Base-by-base conservation (phyloP, 2,329 filamentous ascomycete species). In the Nectriaceae sp. region DNA sequence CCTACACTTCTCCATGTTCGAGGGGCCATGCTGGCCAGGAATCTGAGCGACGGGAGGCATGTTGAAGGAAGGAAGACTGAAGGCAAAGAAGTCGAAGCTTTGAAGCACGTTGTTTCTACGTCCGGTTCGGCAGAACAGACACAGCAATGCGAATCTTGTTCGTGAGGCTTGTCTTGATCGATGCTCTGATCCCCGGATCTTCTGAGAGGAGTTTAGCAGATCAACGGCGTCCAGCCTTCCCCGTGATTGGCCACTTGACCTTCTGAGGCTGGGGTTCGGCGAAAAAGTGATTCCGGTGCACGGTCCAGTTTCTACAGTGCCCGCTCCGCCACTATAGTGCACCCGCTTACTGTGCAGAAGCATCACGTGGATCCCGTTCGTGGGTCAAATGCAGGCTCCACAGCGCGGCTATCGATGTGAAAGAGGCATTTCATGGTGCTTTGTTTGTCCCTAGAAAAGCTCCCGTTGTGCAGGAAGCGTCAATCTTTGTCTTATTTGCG, bases 1-100 rank as follows among this genome's bases (percentile, higher is more conserved):
- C 65, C 50, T 74, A 82, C 79, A 68, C 70, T 83, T 83, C 65
- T 83, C 79, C 52, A 78, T 65, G 50, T 72, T 77, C 38, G 78
- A 80, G 22, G 74, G 77, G 56, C 76, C 78, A 60, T 72, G 69
- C 52, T 70, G 71, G 65, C 70, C 70, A 50, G 66, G 67, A 26
- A 73, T 65, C 29, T 67, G 62, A 40, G 71, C 65, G 50, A 75
- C 68, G 37, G 72, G 71, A 66, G 72, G 72, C 72, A 75, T 74
- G 11, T 47, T 63, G 56, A 42, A 19, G 21, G 21, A 11, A n/a
- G 33, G 16, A 15, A 8, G 8, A 15, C 15, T 15, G 26, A 31
- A 31, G 15, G 26, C 8, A 8, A 31, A 31, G 26, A 31, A 15
- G 8, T 31, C 26, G 26, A n/a, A n/a, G n/a, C n/a, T n/a, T n/a